These are phyloP conservation scores for Aspergillus uvarum DNA, from an alignment of 2,329 filamentous ascomycete genomes.

Conservation along the genomic window DNA sequence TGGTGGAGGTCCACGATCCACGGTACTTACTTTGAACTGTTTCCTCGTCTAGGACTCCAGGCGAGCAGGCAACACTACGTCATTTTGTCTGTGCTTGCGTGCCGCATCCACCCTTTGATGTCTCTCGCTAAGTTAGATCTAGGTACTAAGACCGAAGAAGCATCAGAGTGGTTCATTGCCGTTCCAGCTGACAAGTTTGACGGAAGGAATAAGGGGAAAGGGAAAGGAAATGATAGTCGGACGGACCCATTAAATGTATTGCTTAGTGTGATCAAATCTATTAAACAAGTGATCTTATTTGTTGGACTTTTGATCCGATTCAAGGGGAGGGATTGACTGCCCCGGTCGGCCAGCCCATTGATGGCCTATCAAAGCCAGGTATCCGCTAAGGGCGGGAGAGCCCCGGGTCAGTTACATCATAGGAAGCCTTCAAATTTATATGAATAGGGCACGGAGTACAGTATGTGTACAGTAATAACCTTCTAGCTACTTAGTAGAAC, in stretches of 20 bases:
- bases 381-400: not conserved
- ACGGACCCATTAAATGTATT: not conserved
- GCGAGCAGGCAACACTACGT: not conserved
- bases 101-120: not conserved
- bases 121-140: too few species aligned
- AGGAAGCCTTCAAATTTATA: not conserved
- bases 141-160: not conserved
- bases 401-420: slow-evolving; percentile 2
- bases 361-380: not conserved
- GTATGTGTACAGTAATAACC: too few species aligned
- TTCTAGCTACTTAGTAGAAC: too few species aligned
- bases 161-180: not conserved
- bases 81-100: not conserved
- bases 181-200: not conserved
- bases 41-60: not conserved
- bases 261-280: not conserved
- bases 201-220: not conserved
- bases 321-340: slow-evolving; percentile 4
- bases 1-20: not conserved
- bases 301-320: slow-evolving; percentile 8
- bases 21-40: not conserved
- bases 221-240: slow-evolving; percentile 5
- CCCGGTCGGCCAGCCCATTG: not conserved
- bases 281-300: not conserved
- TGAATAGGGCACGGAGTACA: too few species aligned